A percentile compares a stretch with the other conserved stretches of the same genome.
phyloP scores from a whole-genome alignment of 2,329 filamentous ascomycete species.

The Cercospora zeae-maydis region DNA sequence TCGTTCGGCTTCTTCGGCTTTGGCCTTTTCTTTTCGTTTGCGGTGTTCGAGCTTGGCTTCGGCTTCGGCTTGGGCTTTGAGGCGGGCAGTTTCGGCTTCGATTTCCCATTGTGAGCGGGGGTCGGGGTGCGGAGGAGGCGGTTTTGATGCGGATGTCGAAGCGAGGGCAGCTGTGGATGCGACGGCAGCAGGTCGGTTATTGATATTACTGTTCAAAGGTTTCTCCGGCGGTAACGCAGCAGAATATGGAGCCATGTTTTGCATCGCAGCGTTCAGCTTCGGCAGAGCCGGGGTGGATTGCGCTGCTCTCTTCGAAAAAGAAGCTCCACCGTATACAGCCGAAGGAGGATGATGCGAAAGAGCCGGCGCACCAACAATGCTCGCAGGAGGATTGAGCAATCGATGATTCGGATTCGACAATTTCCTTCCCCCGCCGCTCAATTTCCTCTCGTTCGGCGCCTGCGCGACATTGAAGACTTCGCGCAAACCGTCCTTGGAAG shows the following conservation, averaged over 20 bases:
- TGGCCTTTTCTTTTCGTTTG: conserved; percentile 54
- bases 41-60: conserved; percentile 48
- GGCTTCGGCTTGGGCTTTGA: conserved; percentile 43
- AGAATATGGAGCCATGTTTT: neutral
- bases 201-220: neutral
- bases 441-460: conserved; percentile 33
- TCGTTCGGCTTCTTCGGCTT: conserved; percentile 55
- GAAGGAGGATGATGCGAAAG: conserved; percentile 21
- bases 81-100: conserved; percentile 48
- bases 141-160: conserved; percentile 7
- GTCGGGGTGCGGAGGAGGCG: conserved; percentile 44
- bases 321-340: conserved; percentile 1
- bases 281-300: neutral
- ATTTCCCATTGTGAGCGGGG: conserved; percentile 53
- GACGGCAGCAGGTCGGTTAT: conserved; percentile 9
- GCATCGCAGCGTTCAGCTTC: conserved; percentile 1
- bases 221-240: neutral
- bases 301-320: neutral
- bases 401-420: conserved; percentile 27
- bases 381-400: conserved; percentile 16
- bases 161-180: conserved; percentile 19
- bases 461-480: conserved; percentile 75
- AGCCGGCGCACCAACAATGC: conserved; percentile 22
- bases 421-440: conserved; percentile 26
- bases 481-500: conserved; percentile 51